These are phyloP conservation scores for Lachnellula occidentalis DNA, from an alignment of 2,329 filamentous ascomycete genomes.

Conservation along the genomic window DNA sequence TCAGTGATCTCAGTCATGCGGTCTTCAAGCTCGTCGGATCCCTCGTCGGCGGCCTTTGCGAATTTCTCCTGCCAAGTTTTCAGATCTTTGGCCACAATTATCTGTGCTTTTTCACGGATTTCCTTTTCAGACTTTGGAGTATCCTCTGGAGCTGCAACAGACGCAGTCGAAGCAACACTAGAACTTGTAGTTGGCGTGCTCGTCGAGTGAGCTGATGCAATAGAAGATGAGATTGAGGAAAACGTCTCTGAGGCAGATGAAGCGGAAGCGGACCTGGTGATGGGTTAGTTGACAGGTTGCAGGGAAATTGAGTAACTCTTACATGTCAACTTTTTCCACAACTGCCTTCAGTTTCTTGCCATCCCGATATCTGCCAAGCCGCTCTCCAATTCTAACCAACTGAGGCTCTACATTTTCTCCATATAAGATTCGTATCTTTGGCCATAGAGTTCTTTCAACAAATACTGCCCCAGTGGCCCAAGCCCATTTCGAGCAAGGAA, in stretches of 20 bases:
- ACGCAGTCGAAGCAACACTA: conserved; percentile 17
- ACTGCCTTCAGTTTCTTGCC: conserved; percentile 57
- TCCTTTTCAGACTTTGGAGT: conserved; percentile 42
- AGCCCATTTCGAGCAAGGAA: conserved; percentile 67
- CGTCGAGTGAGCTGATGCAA: conserved; percentile 21
- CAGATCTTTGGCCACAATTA: conserved; percentile 72
- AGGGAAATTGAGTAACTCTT: conserved; percentile 16
- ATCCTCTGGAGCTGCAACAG: conserved; percentile 26
- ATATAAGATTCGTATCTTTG: conserved; percentile 73
- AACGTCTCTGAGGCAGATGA: conserved; percentile 26
- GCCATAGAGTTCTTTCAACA: conserved; percentile 72
- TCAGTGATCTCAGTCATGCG: conserved; percentile 67
- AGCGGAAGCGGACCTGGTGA: conserved; percentile 24
- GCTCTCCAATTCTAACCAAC: conserved; percentile 83
- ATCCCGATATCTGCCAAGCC: conserved; percentile 68
- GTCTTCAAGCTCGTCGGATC: conserved; percentile 60
- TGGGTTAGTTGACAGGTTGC: conserved; percentile 12
- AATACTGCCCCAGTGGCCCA: conserved; percentile 67
- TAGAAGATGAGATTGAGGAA: conserved; percentile 25
- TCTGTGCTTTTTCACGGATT: conserved; percentile 51
- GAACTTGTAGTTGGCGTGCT: conserved; percentile 8
- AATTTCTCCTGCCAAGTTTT: conserved; percentile 86
- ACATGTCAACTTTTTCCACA: conserved; percentile 48
- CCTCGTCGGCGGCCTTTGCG: conserved; percentile 76
- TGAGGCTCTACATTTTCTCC: conserved; percentile 93